These are phyloP conservation scores for Athelia psychrophila DNA, from an alignment of 1,284 basidiomycete species.

Conservation along the genomic window DNA sequence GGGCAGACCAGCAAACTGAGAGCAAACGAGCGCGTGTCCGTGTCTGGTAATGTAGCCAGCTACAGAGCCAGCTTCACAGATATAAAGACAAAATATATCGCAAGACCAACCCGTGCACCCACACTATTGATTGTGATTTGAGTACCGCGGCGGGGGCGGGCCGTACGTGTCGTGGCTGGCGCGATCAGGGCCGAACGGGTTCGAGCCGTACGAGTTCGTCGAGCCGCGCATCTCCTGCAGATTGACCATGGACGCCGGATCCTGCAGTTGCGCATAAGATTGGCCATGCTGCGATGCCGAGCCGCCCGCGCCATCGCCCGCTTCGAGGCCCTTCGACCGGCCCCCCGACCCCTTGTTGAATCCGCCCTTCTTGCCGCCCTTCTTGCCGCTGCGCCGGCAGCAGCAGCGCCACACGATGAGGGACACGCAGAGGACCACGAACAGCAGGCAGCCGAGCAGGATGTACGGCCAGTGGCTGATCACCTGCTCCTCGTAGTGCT, in stretches of 20 bases:
- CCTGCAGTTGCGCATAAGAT: not conserved
- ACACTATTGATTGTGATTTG: too few species aligned
- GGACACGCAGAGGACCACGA: slow-evolving; percentile 46
- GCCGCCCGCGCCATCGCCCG: not conserved
- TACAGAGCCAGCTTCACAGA: too few species aligned
- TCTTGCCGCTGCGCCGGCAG: slow-evolving; percentile 39
- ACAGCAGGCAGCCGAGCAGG: slow-evolving; percentile 56
- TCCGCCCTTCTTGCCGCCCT: slow-evolving; percentile 15
- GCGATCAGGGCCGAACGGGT: too few species aligned
- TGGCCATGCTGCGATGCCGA: too few species aligned
- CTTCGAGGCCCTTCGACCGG: not conserved
- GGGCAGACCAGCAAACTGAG: too few species aligned
- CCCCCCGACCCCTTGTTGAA: slow-evolving; percentile 14
- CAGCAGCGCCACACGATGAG: slow-evolving; percentile 66
- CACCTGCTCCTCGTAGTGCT: slow-evolving; percentile 63
- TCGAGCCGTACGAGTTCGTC: not conserved
- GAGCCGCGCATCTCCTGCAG: slow-evolving; percentile 23
- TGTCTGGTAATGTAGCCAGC: too few species aligned
- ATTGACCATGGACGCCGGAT: not conserved
- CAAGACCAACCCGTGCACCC: too few species aligned
- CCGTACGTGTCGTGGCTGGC: too few species aligned
- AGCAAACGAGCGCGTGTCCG: too few species aligned
- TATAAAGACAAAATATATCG: too few species aligned
- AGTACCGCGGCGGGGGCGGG: too few species aligned
- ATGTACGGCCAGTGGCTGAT: slow-evolving; percentile 78